Evolutionary conservation across 495 filamentous ascomycete species (phyloP), one percentile per base, ranked within the genome.

Genomic region (Polyplosphaeria fusca): DNA sequence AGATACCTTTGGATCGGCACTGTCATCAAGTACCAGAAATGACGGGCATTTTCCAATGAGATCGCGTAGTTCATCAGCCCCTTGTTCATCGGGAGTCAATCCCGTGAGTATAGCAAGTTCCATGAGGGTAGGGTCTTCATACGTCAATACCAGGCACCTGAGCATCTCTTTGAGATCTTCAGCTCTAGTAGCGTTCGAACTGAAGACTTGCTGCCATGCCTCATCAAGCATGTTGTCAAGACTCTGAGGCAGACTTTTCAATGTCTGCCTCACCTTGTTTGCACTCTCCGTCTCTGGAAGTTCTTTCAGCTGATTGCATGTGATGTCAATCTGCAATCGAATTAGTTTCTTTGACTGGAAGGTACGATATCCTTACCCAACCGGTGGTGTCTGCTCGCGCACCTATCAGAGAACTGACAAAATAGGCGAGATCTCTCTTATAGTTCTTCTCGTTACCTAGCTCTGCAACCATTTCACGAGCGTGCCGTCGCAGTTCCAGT

Each of bases 11-110:
- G 55, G 59, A 42, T 52, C 37, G n/a, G 30, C n/a, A 9, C n/a
- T 35, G 2, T 32, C 32, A 2, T 35, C 20, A 13, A 38, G 16
- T 20, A 19, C 30, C 28, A 74, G 46, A 1, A 74, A 63, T 3
- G 71, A 69, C 30, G 66, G 66, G 50, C 71, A 74, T 18, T 49
- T 64, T 11, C 63, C 62, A 16, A 73, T 47, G 44, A 71, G 54
- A 20, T 41, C 62, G 1, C 58, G 56, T 2, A 74, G 63, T 11
- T 72, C 63, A 20, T 69, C 68, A 4, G 23, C 7, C 19, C 27
- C 46, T 14, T 66, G 4, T 28, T 52, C 49, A 26, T 44, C 19
- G 4, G 32, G 9, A 12, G 35, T 5, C 3, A 52, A 28, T 7
- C 39, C 49, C 4, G 49, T 14, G 7, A 52, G 32, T 12, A 52